A percentile compares a stretch with the other conserved stretches of the same genome.
Evolutionary conservation across 176 grass and related monocot species (phyloP).

Genomic region (Oryza officinalis): DNA sequence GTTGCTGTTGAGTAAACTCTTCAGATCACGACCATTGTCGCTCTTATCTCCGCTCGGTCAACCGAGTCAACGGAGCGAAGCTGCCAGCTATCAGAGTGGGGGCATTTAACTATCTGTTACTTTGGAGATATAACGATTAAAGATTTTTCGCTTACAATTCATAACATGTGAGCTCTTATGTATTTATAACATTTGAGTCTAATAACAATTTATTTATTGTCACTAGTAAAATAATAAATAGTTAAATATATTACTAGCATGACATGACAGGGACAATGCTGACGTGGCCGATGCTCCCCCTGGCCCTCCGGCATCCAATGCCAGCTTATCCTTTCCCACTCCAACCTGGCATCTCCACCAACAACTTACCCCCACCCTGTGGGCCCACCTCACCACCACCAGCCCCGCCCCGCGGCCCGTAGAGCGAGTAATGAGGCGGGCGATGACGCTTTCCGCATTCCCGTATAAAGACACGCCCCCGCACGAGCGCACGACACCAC

Average conservation of each 20-base stretch:
- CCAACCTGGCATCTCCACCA: conserved; percentile 25
- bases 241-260: too few species aligned
- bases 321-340: neutral
- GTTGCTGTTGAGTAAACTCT: too few species aligned
- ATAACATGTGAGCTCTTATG: too few species aligned
- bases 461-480: conserved; percentile 27
- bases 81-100: neutral
- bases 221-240: too few species aligned
- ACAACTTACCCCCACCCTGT: neutral
- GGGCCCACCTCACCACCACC: conserved; percentile 15
- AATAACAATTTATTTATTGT: too few species aligned
- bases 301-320: conserved; percentile 8
- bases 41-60: too few species aligned
- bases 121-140: too few species aligned
- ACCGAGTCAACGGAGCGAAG: too few species aligned
- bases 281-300: conserved; percentile 2
- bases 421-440: neutral
- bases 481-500: neutral
- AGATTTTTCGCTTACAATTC: too few species aligned
- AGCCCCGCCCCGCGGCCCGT: neutral
- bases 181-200: too few species aligned
- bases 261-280: neutral
- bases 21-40: too few species aligned
- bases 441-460: neutral
- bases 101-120: too few species aligned